Percentiles rank a stretch among this genome's conserved stretches.
Evolutionary conservation across 306 rosid species (phyloP).

Genomic region (Argentina anserina): DNA sequence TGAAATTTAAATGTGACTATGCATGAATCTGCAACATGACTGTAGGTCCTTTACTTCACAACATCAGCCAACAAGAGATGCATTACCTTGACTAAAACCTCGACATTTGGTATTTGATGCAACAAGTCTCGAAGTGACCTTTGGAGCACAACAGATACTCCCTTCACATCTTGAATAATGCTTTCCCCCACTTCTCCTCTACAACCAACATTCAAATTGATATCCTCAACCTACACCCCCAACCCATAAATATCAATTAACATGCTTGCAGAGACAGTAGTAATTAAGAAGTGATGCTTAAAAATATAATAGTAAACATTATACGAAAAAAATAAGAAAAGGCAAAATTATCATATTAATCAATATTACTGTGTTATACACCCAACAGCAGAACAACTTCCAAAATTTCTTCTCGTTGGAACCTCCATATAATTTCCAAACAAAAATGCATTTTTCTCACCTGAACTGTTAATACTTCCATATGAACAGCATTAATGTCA

Average conservation of each 20-base stretch:
- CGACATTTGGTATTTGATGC: constrained; percentile 66
- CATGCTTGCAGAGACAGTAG: not conserved
- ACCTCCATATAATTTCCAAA: constrained; percentile 9
- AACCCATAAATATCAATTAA: constrained; percentile 14
- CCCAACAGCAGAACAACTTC: not conserved
- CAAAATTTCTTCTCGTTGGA: constrained; percentile 12
- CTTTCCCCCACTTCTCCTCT: constrained; percentile 78
- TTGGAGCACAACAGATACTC: constrained; percentile 67
- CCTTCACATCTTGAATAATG: constrained; percentile 88
- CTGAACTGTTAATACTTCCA: constrained; percentile 76
- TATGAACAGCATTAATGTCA: constrained; percentile 77
- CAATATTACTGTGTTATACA: not conserved
- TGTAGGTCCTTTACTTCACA: not conserved
- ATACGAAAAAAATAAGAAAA: not conserved
- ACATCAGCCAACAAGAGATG: constrained; percentile 16
- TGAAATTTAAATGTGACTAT: constrained; percentile 1
- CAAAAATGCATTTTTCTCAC: constrained; percentile 41
- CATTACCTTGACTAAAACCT: constrained; percentile 63
- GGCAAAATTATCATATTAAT: not conserved
- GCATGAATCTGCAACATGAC: not conserved
- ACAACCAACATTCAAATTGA: constrained; percentile 87
- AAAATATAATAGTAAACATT: not conserved
- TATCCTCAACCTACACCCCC: constrained; percentile 71
- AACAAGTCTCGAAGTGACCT: constrained; percentile 88
- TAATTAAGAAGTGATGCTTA: not conserved